phyloP scores from a whole-genome alignment of 768 basidiomycete species.

The Porpolomopsis calyptriformis region DNA sequence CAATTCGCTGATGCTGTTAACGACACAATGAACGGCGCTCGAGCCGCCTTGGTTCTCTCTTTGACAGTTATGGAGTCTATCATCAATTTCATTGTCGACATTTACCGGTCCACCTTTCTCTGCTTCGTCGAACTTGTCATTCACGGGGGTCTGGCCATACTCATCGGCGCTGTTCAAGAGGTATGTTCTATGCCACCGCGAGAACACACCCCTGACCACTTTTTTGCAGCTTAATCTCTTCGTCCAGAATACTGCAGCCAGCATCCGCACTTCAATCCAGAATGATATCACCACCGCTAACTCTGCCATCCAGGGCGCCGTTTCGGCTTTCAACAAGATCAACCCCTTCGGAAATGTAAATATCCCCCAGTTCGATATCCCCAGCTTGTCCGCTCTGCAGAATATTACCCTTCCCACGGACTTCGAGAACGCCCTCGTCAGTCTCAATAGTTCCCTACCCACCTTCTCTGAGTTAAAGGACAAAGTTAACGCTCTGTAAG shows the following conservation, averaged over 20 bases:
- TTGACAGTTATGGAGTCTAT: constrained; percentile 80
- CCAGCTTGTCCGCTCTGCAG: constrained; percentile 60
- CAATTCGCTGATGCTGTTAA: constrained; percentile 74
- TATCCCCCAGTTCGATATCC: constrained; percentile 63
- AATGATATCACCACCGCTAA: constrained; percentile 60
- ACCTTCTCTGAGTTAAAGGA: constrained; percentile 66
- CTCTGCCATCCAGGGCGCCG: constrained; percentile 49
- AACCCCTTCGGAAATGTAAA: constrained; percentile 63
- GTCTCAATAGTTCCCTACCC: constrained; percentile 74
- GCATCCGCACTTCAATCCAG: constrained; percentile 63
- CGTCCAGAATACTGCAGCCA: constrained; percentile 46
- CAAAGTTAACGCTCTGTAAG: constrained; percentile 57
- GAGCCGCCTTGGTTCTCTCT: constrained; percentile 58
- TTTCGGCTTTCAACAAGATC: constrained; percentile 62
- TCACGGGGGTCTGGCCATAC: constrained; percentile 63
- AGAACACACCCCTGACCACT: background rate
- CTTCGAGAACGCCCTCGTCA: constrained; percentile 61
- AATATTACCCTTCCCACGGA: constrained; percentile 73
- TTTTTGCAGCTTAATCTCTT: constrained; percentile 55
- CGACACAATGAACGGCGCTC: constrained; percentile 65
- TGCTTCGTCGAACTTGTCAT: constrained; percentile 90
- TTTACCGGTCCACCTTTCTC: constrained; percentile 86
- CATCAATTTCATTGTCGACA: constrained; percentile 85
- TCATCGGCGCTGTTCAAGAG: constrained; percentile 77
- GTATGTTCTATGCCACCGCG: constrained; percentile 34